Evolutionary conservation across 306 rosid species (phyloP), one percentile per base, ranked within the genome.

Genomic region (Prosopis cineraria): DNA sequence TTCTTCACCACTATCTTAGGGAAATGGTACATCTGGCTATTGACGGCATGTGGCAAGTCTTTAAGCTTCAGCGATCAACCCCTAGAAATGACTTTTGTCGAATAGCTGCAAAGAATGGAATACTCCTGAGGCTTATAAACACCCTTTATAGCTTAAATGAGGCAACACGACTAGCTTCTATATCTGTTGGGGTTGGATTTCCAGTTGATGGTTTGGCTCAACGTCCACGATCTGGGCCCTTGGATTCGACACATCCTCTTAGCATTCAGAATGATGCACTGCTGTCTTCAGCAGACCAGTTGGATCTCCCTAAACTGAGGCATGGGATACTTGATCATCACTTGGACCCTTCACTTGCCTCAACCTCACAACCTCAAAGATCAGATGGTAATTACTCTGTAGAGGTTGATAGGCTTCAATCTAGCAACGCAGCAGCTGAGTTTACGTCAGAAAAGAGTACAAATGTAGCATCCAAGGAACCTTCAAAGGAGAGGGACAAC

Each of bases 31-130:
- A 96, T 86, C 91, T 96, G 78, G 98, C 99, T 80, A 96, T 96
- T 90, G 99, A 96, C 39, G 98, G 99, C 87, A 96, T 96, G 96
- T 96, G 99, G 99, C 99, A 96, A 80, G 93, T 96, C 78, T 96
- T 96, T 84, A 93, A 93, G 93, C 99, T 96, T 84, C 98, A 96
- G 87, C 93, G 92, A 58, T 91, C 98, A 76, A 96, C 97, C 3
- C 98, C 93, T 76, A 91, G 93, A 85, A 93, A 96, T 85, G 97
- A 91, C 81, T 96, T 96, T 72, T 93, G 98, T 82, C 94, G 98
- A 56, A 96, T 96, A 78, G 97, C 98, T 36, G 98, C 98, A 31
- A 93, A 93, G 82, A 90, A 88, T 81, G 99, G 99, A 83, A 93
- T 96, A 82, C 94, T 96, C 59, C 81, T 86, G 82, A 90, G 99